These are phyloP conservation scores for Phialophora macrospora DNA, from an alignment of 2,329 filamentous ascomycete genomes.

Conservation along the genomic window DNA sequence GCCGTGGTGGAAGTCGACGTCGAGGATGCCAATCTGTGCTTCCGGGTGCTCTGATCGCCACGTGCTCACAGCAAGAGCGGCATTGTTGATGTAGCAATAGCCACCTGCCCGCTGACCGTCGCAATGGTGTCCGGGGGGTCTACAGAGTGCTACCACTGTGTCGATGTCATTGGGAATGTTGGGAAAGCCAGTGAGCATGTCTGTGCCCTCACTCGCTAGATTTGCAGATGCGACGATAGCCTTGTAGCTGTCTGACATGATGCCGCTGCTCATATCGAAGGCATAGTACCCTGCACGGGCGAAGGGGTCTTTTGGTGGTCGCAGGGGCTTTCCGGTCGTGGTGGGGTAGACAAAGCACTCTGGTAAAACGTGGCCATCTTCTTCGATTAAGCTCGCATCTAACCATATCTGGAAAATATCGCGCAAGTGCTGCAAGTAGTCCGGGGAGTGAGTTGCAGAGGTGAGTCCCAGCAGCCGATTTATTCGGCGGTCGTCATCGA, in stretches of 20 bases:
- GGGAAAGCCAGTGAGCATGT: slow-evolving; percentile 29
- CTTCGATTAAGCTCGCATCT: slow-evolving; percentile 32
- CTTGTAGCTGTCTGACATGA: slow-evolving; percentile 35
- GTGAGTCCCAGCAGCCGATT: slow-evolving; percentile 25
- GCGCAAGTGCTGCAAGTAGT: slow-evolving; percentile 36
- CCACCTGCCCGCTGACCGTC: slow-evolving; percentile 37
- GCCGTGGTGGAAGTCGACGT: slow-evolving; percentile 40
- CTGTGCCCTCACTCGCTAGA: slow-evolving; percentile 35
- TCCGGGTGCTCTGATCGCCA: slow-evolving; percentile 26
- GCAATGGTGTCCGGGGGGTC: slow-evolving; percentile 40
- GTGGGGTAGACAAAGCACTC: slow-evolving; percentile 37
- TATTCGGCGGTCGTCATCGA: slow-evolving; percentile 15
- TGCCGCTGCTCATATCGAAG: slow-evolving; percentile 40
- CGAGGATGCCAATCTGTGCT: slow-evolving; percentile 34
- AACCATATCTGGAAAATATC: slow-evolving; percentile 35
- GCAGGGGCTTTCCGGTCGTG: slow-evolving; percentile 28
- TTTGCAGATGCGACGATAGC: slow-evolving; percentile 38
- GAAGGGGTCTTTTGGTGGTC: slow-evolving; percentile 36
- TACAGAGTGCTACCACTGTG: slow-evolving; percentile 37
- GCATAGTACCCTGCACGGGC: slow-evolving; percentile 39
- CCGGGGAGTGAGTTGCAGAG: slow-evolving; percentile 31
- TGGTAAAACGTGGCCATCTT: slow-evolving; percentile 35
- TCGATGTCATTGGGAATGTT: slow-evolving; percentile 22
- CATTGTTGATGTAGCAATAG: slow-evolving; percentile 41
- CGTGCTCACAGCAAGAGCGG: slow-evolving; percentile 33